phyloP scores from a whole-genome alignment of 257 asterid species.

The Marsdenia floribunda region DNA sequence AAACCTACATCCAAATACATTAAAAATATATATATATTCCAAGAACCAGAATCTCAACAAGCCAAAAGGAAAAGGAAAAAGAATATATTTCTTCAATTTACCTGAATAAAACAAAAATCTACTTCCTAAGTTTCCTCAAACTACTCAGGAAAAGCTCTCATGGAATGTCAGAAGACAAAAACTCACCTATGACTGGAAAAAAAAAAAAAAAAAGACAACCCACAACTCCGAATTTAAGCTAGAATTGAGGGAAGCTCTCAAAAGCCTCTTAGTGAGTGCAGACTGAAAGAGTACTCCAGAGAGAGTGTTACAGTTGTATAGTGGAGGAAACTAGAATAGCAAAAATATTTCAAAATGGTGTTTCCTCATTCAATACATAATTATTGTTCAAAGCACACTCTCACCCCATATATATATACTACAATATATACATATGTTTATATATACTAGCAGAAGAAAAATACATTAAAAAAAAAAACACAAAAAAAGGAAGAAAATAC shows the following conservation, averaged over 20 bases:
- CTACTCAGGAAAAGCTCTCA: not conserved
- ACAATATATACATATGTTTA: too few relatives aligned
- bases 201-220: not conserved
- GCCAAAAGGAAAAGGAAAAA: not conserved
- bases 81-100: not conserved
- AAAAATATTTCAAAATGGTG: not conserved
- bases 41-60: not conserved
- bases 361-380: constrained; percentile 1
- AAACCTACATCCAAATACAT: constrained; percentile 4
- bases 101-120: not conserved
- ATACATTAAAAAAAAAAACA: too few relatives aligned
- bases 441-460: not conserved
- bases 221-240: not conserved
- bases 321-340: constrained; percentile 4
- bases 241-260: not conserved
- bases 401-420: not conserved
- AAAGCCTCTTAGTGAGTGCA: not conserved
- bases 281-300: not conserved
- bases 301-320: constrained; percentile 2
- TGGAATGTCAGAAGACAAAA: not conserved
- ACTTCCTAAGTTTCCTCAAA: not conserved
- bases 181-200: not conserved
- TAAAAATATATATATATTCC: not conserved
- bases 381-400: not conserved
- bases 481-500: too few relatives aligned